A percentile compares a stretch with the other conserved stretches of the same genome.
These are phyloP conservation scores for Fomitopsis schrenkii DNA, from an alignment of 1,284 basidiomycete species.

Conservation along the genomic window DNA sequence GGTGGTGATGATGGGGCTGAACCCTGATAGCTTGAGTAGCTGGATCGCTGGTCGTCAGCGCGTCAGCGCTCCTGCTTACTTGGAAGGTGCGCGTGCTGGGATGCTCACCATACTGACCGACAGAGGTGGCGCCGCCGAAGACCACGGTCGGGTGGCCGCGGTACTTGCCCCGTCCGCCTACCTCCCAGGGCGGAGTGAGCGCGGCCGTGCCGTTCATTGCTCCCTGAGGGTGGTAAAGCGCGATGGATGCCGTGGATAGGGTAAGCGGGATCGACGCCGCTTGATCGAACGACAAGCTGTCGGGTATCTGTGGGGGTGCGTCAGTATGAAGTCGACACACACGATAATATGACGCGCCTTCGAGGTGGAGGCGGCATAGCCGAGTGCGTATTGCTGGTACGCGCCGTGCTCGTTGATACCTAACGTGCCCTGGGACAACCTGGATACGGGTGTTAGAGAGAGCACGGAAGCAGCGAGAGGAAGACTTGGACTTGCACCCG, in stretches of 20 bases:
- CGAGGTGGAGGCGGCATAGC: background rate
- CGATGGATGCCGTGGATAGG: conserved; percentile 4
- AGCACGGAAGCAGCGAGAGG: too few relatives aligned
- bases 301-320: background rate
- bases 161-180: conserved; percentile 26
- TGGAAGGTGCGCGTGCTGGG: background rate
- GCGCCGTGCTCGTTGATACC: conserved; percentile 6
- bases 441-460: background rate
- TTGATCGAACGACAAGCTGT: conserved; percentile 2
- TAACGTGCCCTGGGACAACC: background rate
- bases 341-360: background rate
- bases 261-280: conserved; percentile 9
- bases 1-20: conserved; percentile 32
- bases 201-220: conserved; percentile 5
- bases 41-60: conserved; percentile 21
- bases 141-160: conserved; percentile 26
- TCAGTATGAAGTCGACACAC: background rate
- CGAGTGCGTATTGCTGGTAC: conserved; percentile 8
- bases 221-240: background rate
- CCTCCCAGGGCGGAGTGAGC: conserved; percentile 18
- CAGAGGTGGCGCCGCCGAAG: conserved; percentile 30
- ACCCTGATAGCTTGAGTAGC: conserved; percentile 30
- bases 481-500: conserved; percentile 8
- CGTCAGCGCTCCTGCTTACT: background rate
- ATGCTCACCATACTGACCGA: conserved; percentile 26